Conservation (phyloP, 352 stramenopile species). For the Pythium apleroticum region DNA sequence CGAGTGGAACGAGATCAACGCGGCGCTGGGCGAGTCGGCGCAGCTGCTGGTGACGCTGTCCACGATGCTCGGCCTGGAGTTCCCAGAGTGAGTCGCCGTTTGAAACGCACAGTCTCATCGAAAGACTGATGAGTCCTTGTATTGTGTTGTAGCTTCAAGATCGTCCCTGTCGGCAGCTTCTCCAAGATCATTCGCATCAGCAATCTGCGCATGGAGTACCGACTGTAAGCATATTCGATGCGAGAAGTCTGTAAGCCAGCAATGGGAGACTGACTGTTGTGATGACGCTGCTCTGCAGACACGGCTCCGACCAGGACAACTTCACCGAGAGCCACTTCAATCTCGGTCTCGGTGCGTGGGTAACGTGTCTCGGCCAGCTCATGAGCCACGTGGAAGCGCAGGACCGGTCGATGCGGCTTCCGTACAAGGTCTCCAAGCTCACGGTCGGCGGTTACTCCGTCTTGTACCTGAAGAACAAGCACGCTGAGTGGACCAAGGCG, state of each 20-base stretch:
- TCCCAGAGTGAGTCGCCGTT: conserved; percentile 52
- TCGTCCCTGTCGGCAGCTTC: conserved; percentile 84
- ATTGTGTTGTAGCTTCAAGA: conserved; percentile 58
- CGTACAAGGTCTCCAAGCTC: conserved; percentile 82
- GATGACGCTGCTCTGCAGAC: conserved; percentile 34
- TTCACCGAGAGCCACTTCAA: conserved; percentile 88
- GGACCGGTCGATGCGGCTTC: conserved; percentile 63
- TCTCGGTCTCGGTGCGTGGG: conserved; percentile 75
- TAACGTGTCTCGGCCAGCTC: conserved; percentile 75
- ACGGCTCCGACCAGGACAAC: conserved; percentile 82
- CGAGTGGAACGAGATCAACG: conserved; percentile 91
- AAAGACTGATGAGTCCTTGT: neutral
- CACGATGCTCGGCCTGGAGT: conserved; percentile 54
- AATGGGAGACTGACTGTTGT: too few species aligned
- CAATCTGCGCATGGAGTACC: conserved; percentile 81
- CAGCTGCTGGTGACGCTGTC: conserved; percentile 69
- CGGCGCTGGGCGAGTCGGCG: conserved; percentile 71
- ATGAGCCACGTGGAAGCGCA: conserved; percentile 49
- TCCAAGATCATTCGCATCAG: conserved; percentile 85
- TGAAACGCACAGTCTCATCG: too few species aligned
- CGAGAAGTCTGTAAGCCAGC: too few species aligned
- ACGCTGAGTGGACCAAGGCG: conserved; percentile 81
- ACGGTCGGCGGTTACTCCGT: conserved; percentile 69
- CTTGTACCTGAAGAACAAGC: conserved; percentile 79
- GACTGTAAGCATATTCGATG: conserved; percentile 41